phyloP scores from a whole-genome alignment of 2,329 filamentous ascomycete species.

The Cladorrhinum sp. region DNA sequence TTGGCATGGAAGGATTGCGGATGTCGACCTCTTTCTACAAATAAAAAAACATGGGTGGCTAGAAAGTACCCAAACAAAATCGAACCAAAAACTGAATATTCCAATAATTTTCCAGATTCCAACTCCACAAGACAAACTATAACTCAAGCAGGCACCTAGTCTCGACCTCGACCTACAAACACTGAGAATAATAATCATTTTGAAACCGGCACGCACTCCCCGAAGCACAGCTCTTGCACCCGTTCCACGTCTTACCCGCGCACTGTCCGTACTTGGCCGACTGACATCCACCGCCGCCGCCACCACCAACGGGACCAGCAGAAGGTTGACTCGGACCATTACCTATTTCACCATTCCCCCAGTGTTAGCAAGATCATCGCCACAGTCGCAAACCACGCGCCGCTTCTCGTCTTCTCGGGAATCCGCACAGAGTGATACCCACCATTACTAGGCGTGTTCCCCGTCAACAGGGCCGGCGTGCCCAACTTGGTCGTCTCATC shows the following conservation, averaged over 20 bases:
- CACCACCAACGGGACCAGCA: constrained; percentile 5
- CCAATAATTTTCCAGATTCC: no score
- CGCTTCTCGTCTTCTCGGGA: not conserved
- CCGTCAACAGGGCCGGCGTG: constrained; percentile 36
- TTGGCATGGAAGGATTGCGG: not conserved
- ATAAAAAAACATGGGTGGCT: no score
- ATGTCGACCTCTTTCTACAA: no score
- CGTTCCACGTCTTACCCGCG: constrained; percentile 37
- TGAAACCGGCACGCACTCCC: constrained; percentile 34
- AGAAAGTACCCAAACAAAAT: no score
- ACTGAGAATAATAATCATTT: constrained; percentile 40
- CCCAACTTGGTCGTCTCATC: constrained; percentile 36
- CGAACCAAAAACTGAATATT: no score
- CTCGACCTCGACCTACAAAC: constrained; percentile 24
- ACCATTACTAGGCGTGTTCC: constrained; percentile 10
- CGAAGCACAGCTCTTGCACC: constrained; percentile 34
- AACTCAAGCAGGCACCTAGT: no score
- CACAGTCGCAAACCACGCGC: not conserved
- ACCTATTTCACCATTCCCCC: constrained; percentile 1
- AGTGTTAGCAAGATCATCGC: not conserved
- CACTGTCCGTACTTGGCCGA: constrained; percentile 37
- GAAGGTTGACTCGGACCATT: constrained; percentile 1
- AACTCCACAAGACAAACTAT: no score
- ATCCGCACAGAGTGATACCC: not conserved
- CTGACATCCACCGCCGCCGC: constrained; percentile 16